Evolutionary conservation across 805 yeast genomes (phyloP), one percentile per base, ranked within the genome.

Genomic region (Yamadazyma phyllophila): DNA sequence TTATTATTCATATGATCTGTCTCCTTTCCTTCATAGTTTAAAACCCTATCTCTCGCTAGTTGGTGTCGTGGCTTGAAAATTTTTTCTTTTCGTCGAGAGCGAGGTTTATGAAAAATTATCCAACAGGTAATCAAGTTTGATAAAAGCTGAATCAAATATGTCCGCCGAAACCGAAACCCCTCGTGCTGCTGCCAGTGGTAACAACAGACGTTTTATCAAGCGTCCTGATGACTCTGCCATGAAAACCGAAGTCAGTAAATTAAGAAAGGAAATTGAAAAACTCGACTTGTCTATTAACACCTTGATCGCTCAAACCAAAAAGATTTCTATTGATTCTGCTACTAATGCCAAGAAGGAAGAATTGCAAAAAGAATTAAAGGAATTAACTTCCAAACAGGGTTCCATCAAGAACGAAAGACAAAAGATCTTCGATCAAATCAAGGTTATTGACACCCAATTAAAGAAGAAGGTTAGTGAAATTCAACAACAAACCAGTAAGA

Each of bases 401-500:
- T 66, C 75, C 33, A 73, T 79, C 56, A 75, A 77, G 59, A 62
- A 62, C 46, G 76, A 74, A 54, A 66, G 74, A 51, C 67, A 71
- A 44, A 73, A 72, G 51, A 73, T 84, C 60, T 78, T 81, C 56
- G 88, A 83, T 49, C 88, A 85, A 67, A 80, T 92, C 62, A 85
- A 81, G 65, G 73, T 73, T 35, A 66, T 83, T 51, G 97, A 94
- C 58, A 69, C 77, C 45, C 73, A 73, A 46, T 71, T 88, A 67
- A 87, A 88, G 76, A 82, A 83, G 67, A 86, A 84, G 71, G 78
- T 83, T 57, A 69, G 71, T 51, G 96, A 90, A 56, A 78, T 92
- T 57, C 85, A 81, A 65, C 76, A 82, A 35, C 77, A 81, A 61
- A 81, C 85, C 47, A 76, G 88, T 48, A 88, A 85, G 70, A 75